Percentiles rank a stretch among this genome's conserved stretches.
Evolutionary conservation across 345 rosid genomes (phyloP).

Genomic region (Brassica cretica): DNA sequence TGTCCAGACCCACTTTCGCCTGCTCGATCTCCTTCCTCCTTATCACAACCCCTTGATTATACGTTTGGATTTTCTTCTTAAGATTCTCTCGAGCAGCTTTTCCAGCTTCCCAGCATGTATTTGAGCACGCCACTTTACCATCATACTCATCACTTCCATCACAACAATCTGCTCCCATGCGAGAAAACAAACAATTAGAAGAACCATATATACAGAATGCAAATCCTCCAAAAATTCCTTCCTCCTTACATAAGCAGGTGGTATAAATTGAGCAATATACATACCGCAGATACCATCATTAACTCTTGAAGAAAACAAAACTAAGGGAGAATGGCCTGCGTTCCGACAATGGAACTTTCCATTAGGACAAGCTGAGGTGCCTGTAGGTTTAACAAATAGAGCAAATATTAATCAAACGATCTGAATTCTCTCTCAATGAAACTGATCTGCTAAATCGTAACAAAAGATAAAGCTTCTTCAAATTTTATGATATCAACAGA

Average conservation of each 20-base stretch:
- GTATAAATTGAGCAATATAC: constrained; percentile 30
- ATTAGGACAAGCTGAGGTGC: constrained; percentile 93
- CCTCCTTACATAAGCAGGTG: neutral
- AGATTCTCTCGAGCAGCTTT: constrained; percentile 76
- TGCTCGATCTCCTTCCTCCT: constrained; percentile 55
- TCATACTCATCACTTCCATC: constrained; percentile 98
- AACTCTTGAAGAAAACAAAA: constrained; percentile 83
- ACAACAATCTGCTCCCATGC: constrained; percentile 73
- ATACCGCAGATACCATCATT: constrained; percentile 97
- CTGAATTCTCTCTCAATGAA: neutral
- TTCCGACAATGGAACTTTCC: constrained; percentile 84
- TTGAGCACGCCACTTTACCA: constrained; percentile 63
- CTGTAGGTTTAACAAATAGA: constrained; percentile 38
- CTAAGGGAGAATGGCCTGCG: constrained; percentile 62
- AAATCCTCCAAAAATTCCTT: too few relatives aligned
- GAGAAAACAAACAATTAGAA: neutral
- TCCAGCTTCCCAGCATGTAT: constrained; percentile 96
- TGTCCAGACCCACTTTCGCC: constrained; percentile 61
- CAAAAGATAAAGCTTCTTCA: neutral
- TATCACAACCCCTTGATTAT: constrained; percentile 60
- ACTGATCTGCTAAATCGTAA: neutral
- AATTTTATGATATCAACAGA: neutral
- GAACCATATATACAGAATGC: neutral
- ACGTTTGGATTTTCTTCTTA: constrained; percentile 64
- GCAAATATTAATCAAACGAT: neutral